These are phyloP conservation scores for Scheffersomyces quercinus DNA, from an alignment of 1,139 yeast species.

Conservation along the genomic window DNA sequence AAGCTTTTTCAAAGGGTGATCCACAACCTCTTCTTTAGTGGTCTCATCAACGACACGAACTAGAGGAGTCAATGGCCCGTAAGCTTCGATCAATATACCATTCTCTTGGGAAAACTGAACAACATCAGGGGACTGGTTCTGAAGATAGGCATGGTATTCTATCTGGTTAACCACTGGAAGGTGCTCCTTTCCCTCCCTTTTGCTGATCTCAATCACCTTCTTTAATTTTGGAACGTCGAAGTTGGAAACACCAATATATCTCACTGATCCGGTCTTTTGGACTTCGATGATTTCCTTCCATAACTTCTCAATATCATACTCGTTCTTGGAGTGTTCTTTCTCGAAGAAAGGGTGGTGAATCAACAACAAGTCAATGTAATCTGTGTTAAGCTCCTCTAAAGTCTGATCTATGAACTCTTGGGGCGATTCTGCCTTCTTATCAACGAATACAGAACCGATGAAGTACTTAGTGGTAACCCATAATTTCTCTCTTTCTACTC, in stretches of 20 bases:
- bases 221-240: slow-evolving; percentile 53
- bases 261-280: slow-evolving; percentile 17
- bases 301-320: slow-evolving; percentile 11
- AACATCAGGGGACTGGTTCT: slow-evolving; percentile 69
- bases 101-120: slow-evolving; percentile 53
- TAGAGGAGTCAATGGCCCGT: slow-evolving; percentile 63
- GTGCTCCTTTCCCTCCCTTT: slow-evolving; percentile 25
- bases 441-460: slow-evolving; percentile 7
- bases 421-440: slow-evolving; percentile 6
- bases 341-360: slow-evolving; percentile 18
- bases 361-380: slow-evolving; percentile 19
- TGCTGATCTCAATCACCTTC: slow-evolving; percentile 30
- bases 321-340: slow-evolving; percentile 6
- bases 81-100: slow-evolving; percentile 62
- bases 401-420: slow-evolving; percentile 16
- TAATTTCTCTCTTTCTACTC: slow-evolving; percentile 20
- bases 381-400: slow-evolving; percentile 14
- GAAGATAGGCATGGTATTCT: slow-evolving; percentile 69
- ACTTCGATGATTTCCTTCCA: slow-evolving; percentile 19
- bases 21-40: slow-evolving; percentile 17
- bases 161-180: slow-evolving; percentile 70
- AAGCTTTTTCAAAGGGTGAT: slow-evolving; percentile 25
- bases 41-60: slow-evolving; percentile 35
- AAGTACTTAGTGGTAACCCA: slow-evolving; percentile 24
- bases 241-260: slow-evolving; percentile 57